Evolutionary conservation across 2,329 filamentous ascomycete genomes (phyloP).

Genomic region (Zymoseptoria tritici): DNA sequence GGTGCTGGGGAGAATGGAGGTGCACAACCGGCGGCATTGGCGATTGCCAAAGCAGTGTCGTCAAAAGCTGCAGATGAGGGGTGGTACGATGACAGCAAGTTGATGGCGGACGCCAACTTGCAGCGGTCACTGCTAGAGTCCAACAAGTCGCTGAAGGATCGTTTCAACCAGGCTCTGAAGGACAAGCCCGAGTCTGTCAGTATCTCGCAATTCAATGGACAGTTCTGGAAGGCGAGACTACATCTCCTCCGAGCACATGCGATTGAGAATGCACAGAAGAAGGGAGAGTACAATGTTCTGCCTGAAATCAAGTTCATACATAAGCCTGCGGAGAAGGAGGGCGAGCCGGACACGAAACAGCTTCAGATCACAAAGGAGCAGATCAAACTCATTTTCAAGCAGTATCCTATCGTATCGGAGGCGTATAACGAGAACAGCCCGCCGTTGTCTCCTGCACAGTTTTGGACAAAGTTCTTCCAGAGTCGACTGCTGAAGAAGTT

Average conservation of each 20-base stretch:
- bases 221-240: conserved; percentile 90
- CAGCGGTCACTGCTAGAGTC: conserved; percentile 84
- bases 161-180: conserved; percentile 75
- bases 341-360: conserved; percentile 62
- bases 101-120: conserved; percentile 71
- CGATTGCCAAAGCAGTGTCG: conserved; percentile 64
- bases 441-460: conserved; percentile 62
- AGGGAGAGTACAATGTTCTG: conserved; percentile 87
- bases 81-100: conserved; percentile 72
- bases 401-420: conserved; percentile 82
- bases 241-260: conserved; percentile 83
- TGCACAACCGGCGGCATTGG: conserved; percentile 59
- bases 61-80: conserved; percentile 44
- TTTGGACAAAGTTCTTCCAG: conserved; percentile 92
- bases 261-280: conserved; percentile 77
- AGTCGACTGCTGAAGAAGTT: conserved; percentile 85
- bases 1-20: conserved; percentile 16
- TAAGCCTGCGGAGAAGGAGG: conserved; percentile 36
- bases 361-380: conserved; percentile 86
- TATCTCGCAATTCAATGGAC: conserved; percentile 71
- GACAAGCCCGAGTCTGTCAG: conserved; percentile 81
- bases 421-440: conserved; percentile 80
- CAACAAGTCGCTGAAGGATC: conserved; percentile 63
- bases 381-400: conserved; percentile 83
- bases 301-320: conserved; percentile 65